Conservation (phyloP, 352 stramenopile species). For the Pythium phragmiticola region DNA sequence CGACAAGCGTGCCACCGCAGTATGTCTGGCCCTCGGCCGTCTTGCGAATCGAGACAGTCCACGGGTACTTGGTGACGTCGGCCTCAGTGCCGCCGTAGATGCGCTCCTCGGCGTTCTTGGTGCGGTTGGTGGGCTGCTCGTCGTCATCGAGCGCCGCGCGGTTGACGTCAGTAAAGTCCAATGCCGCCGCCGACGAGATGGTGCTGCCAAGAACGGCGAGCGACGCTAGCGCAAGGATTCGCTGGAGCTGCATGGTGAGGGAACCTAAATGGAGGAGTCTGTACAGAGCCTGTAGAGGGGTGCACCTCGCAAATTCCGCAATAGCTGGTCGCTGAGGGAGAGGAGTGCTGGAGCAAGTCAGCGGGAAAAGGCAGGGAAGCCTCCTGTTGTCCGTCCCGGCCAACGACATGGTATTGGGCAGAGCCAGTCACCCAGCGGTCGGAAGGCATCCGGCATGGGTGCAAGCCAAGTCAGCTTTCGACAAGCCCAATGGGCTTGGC, state of each 20-base stretch:
- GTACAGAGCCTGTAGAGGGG: neutral
- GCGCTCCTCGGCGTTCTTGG: slow-evolving; percentile 28
- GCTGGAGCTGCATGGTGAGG: slow-evolving; percentile 18
- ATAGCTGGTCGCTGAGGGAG: neutral
- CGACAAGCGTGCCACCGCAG: slow-evolving; percentile 67
- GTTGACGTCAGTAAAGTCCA: slow-evolving; percentile 13
- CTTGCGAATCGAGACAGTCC: slow-evolving; percentile 56
- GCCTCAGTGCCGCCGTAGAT: slow-evolving; percentile 63
- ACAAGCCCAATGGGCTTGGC: no score
- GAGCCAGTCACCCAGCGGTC: slow-evolving; percentile 9
- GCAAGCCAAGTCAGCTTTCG: no score
- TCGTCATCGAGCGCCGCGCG: neutral
- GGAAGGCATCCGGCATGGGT: neutral
- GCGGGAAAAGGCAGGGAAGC: slow-evolving; percentile 1
- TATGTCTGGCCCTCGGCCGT: slow-evolving; percentile 42
- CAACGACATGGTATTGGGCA: neutral
- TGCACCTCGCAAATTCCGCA: slow-evolving; percentile 15
- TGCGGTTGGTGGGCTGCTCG: neutral
- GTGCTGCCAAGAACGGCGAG: slow-evolving; percentile 15
- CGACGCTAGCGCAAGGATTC: slow-evolving; percentile 18
- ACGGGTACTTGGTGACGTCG: slow-evolving; percentile 49
- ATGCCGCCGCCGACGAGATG: slow-evolving; percentile 4
- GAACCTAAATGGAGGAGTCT: neutral
- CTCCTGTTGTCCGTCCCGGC: neutral
- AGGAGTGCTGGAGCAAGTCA: neutral